Conservation (phyloP, 2,329 filamentous ascomycete genomes). For the Stagonosporopsis chrysanthemi region DNA sequence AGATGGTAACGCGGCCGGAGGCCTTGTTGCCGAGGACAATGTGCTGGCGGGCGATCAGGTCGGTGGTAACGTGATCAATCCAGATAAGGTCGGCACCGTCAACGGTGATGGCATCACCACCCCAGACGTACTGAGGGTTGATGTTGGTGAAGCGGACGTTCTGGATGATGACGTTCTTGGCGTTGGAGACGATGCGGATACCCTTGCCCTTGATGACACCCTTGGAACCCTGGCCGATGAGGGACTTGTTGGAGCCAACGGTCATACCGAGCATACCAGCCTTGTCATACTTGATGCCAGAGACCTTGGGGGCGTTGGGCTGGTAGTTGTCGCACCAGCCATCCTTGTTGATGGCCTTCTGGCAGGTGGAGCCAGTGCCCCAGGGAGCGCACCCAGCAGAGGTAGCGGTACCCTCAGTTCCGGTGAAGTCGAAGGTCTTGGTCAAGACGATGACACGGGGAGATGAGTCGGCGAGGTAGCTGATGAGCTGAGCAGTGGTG, state of each 20-base stretch:
- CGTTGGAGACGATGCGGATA: constrained; percentile 52
- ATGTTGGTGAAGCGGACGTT: constrained; percentile 55
- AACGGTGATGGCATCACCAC: constrained; percentile 46
- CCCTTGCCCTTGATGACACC: constrained; percentile 67
- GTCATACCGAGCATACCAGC: constrained; percentile 61
- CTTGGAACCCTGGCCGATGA: constrained; percentile 61
- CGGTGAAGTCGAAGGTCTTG: constrained; percentile 64
- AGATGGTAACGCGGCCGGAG: constrained; percentile 65
- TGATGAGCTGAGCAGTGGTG: constrained; percentile 60
- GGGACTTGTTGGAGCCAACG: constrained; percentile 65
- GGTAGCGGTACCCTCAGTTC: constrained; percentile 61
- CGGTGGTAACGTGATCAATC: constrained; percentile 54
- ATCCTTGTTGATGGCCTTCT: constrained; percentile 65
- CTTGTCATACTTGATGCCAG: constrained; percentile 58
- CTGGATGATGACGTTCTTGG: constrained; percentile 63
- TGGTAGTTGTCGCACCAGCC: constrained; percentile 67
- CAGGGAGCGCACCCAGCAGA: constrained; percentile 64
- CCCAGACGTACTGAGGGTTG: constrained; percentile 48
- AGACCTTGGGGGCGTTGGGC: constrained; percentile 57
- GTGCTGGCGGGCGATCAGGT: constrained; percentile 66
- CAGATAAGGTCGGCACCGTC: constrained; percentile 37
- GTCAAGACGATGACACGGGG: constrained; percentile 66
- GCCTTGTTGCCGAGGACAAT: constrained; percentile 64
- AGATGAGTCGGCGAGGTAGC: constrained; percentile 63
- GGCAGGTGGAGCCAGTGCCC: constrained; percentile 61